Percentiles rank a stretch among this genome's conserved stretches.
These are phyloP conservation scores for Isoetes engelmannii DNA, from an alignment of 83 land plant genomes.

Conservation along the genomic window DNA sequence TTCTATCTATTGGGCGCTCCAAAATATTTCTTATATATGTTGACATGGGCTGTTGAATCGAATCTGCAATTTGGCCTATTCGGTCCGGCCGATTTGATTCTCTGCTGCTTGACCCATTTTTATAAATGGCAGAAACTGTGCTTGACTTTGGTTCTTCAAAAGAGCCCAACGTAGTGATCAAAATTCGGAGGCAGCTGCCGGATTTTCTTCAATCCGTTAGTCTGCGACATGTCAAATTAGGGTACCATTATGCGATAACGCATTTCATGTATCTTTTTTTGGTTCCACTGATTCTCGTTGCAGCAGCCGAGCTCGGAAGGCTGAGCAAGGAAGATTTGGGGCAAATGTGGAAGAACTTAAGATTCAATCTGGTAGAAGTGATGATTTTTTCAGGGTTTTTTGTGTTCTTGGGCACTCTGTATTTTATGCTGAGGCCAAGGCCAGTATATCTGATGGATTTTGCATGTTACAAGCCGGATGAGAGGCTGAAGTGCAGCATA, in stretches of 20 bases:
- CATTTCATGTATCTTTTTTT: not conserved
- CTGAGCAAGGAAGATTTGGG: not conserved
- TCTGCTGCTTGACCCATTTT: too few relatives aligned
- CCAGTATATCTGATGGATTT: too few relatives aligned
- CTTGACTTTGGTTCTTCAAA: too few relatives aligned
- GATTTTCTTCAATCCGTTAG: not conserved
- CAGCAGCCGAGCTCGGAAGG: not conserved
- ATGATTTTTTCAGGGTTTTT: not conserved
- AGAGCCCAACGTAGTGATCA: not conserved
- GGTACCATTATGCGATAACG: not conserved
- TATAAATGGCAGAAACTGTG: too few relatives aligned
- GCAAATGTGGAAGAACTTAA: too few relatives aligned
- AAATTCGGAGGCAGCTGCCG: not conserved
- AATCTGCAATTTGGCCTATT: too few relatives aligned
- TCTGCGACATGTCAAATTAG: not conserved
- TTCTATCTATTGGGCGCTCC: too few relatives aligned
- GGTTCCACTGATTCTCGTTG: not conserved
- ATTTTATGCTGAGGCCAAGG: not conserved
- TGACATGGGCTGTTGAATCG: too few relatives aligned
- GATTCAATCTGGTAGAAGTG: not conserved
- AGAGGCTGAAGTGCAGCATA: slow-evolving; percentile 33
- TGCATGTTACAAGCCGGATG: slow-evolving; percentile 47
- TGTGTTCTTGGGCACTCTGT: slow-evolving; percentile 1
- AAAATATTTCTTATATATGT: too few relatives aligned
- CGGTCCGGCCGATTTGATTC: too few relatives aligned